Conservation (phyloP, 2,329 filamentous ascomycete genomes). For the Coniochaeta pulveracea region DNA sequence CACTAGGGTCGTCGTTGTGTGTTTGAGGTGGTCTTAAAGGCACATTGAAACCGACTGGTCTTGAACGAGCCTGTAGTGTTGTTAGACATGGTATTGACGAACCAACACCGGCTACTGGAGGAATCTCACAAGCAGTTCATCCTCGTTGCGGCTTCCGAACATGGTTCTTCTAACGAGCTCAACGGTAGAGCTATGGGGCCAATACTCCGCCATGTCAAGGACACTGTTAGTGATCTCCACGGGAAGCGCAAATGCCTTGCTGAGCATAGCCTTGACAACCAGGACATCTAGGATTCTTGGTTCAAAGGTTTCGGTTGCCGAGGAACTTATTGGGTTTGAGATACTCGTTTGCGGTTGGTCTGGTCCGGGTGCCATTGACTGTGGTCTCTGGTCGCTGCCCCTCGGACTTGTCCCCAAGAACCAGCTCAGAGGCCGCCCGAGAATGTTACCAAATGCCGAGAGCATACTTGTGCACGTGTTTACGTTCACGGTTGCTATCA, state of each 20-base stretch:
- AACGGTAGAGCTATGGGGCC: slow-evolving; percentile 35
- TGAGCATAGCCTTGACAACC: slow-evolving; percentile 35
- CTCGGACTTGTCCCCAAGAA: background rate
- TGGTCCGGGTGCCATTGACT: background rate
- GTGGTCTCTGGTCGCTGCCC: background rate
- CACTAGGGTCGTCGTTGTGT: too few relatives aligned
- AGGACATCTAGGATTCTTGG: slow-evolving; percentile 37
- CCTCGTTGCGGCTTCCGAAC: too few relatives aligned
- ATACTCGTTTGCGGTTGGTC: too few relatives aligned
- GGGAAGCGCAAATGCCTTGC: slow-evolving; percentile 31
- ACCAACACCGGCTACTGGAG: too few relatives aligned
- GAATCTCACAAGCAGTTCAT: too few relatives aligned
- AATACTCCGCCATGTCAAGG: slow-evolving; percentile 51
- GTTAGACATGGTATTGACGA: too few relatives aligned
- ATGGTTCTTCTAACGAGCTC: too few relatives aligned
- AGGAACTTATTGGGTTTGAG: too few relatives aligned
- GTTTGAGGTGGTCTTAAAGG: too few relatives aligned
- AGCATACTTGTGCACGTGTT: too few relatives aligned
- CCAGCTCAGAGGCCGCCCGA: slow-evolving; percentile 1
- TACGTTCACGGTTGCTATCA: too few relatives aligned
- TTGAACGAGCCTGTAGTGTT: slow-evolving; percentile 24
- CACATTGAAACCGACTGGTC: slow-evolving; percentile 28
- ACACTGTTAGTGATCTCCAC: slow-evolving; percentile 43
- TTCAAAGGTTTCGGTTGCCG: slow-evolving; percentile 9
- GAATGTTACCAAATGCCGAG: slow-evolving; percentile 1